A percentile compares a stretch with the other conserved stretches of the same genome.
phyloP scores from a whole-genome alignment of 305 asterid species.

The Stenogyne calaminthoides region DNA sequence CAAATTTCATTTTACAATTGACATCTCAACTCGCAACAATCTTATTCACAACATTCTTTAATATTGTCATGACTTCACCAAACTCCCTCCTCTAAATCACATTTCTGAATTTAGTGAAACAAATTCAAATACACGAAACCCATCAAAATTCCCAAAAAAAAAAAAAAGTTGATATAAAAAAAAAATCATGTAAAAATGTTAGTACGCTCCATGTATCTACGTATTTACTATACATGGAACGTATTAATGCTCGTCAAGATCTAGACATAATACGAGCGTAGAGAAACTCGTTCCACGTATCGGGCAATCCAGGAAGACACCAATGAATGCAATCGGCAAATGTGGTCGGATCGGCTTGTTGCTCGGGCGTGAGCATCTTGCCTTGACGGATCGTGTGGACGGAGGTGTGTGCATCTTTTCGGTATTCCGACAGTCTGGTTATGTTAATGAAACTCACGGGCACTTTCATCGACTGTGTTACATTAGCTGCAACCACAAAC shows the following conservation, averaged over 20 bases:
- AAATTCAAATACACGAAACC: not conserved
- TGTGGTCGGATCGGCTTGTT: slow-evolving; percentile 66
- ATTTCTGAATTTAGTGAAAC: not conserved
- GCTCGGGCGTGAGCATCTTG: slow-evolving; percentile 66
- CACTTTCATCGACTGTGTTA: slow-evolving; percentile 55
- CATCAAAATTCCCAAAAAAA: not conserved
- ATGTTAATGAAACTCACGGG: slow-evolving; percentile 69
- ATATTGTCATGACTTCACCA: not conserved
- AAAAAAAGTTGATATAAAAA: slow-evolving; percentile 7
- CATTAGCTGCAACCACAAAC: slow-evolving; percentile 53
- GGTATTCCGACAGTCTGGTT: slow-evolving; percentile 73
- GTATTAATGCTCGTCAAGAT: slow-evolving; percentile 38
- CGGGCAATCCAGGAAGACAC: slow-evolving; percentile 95
- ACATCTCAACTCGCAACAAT: not conserved
- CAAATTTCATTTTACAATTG: slow-evolving; percentile 7
- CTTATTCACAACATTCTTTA: not conserved
- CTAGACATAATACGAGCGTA: slow-evolving; percentile 62
- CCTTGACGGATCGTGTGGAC: slow-evolving; percentile 92
- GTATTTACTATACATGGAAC: not conserved
- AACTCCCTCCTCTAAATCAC: too few species aligned
- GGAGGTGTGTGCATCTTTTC: slow-evolving; percentile 87
- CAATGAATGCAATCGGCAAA: slow-evolving; percentile 91
- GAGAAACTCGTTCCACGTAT: slow-evolving; percentile 86
- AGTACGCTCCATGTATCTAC: slow-evolving; percentile 14
- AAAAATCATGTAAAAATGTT: slow-evolving; percentile 18